Percentiles rank a stretch among this genome's conserved stretches.
These are phyloP conservation scores for Cryptococcus sp. DNA, from an alignment of 1,284 basidiomycete genomes.

Conservation along the genomic window DNA sequence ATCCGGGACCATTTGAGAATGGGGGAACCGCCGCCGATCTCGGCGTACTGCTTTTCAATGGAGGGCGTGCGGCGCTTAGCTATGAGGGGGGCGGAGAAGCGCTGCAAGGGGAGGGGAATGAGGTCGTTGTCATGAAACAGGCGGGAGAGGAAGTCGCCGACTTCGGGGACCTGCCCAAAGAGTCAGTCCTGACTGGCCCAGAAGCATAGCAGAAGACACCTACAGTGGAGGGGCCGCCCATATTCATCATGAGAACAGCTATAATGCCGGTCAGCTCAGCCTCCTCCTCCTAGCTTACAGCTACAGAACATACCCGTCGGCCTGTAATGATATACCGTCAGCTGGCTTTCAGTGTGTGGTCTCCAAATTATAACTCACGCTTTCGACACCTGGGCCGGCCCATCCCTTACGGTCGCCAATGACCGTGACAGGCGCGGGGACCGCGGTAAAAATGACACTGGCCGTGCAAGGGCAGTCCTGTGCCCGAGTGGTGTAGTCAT, in stretches of 20 bases:
- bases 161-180: slow-evolving; percentile 66
- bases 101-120: slow-evolving; percentile 93
- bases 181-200: neutral
- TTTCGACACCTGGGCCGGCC: slow-evolving; percentile 7
- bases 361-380: slow-evolving; percentile 20
- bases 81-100: slow-evolving; percentile 79
- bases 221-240: slow-evolving; percentile 94
- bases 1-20: slow-evolving; percentile 85
- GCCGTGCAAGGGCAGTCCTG: slow-evolving; percentile 4
- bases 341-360: neutral
- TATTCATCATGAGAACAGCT: slow-evolving; percentile 97
- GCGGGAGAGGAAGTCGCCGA: slow-evolving; percentile 84
- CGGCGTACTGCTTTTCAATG: slow-evolving; percentile 90
- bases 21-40: slow-evolving; percentile 97
- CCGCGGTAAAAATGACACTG: neutral
- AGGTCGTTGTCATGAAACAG: slow-evolving; percentile 94
- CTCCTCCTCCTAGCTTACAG: slow-evolving; percentile 1
- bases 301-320: slow-evolving; percentile 12
- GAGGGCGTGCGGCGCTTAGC: slow-evolving; percentile 87
- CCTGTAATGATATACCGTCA: slow-evolving; percentile 3
- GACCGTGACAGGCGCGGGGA: slow-evolving; percentile 9
- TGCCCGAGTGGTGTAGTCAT: neutral
- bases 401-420: slow-evolving; percentile 21
- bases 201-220: slow-evolving; percentile 30
- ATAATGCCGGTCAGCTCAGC: slow-evolving; percentile 3